Base-by-base conservation (phyloP, 441 rosid genomes). In the Omphalea diandra region DNA sequence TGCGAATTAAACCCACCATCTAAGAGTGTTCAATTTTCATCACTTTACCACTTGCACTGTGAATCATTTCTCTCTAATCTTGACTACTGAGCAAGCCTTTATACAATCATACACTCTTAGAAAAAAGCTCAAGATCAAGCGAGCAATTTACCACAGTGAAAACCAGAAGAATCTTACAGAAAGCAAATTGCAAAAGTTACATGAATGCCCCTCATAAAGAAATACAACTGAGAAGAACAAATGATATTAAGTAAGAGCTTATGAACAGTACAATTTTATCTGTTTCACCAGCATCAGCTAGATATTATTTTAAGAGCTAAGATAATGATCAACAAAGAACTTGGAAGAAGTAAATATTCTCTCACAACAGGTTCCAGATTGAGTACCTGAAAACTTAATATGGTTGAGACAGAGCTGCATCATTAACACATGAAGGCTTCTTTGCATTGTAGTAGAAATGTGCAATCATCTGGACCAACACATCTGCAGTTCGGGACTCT, bases 381-480 rank as follows among this genome's bases (percentile, higher is more conserved):
- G 7, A 57, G 46, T 67, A 70, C 65, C 70, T 31, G 46, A 55
- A 22, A 55, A 66, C 65, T 82, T 80, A 85, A 67, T 75, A 65
- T 62, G 72, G 81, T 17, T 69, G 72, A 54, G 63, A 75, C 9
- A 80, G 35, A n/a, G 81, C 83, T 64, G 82, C 80, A 64, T 85
- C 76, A 49, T 86, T 80, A 14, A 89, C 41, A 77, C 90, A 94
- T 6, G 90, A 76, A 69, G 97, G 97, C 82, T 84, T 84, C 85
- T 84, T 91, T 22, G 97, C 97, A 65, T 91, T 90, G 53, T 88
- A 91, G 76, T 94, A 94, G 79, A 94, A 88, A 84, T 87, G 88
- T 2, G 95, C 97, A 40, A 94, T 91, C 94, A 88, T 91, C 12
- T 86, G 91, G 38, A 91, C 89, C 81, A 94, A 78, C 73, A 91